Evolutionary conservation across 257 asterid species (phyloP).

Genomic region (Striga asiatica): DNA sequence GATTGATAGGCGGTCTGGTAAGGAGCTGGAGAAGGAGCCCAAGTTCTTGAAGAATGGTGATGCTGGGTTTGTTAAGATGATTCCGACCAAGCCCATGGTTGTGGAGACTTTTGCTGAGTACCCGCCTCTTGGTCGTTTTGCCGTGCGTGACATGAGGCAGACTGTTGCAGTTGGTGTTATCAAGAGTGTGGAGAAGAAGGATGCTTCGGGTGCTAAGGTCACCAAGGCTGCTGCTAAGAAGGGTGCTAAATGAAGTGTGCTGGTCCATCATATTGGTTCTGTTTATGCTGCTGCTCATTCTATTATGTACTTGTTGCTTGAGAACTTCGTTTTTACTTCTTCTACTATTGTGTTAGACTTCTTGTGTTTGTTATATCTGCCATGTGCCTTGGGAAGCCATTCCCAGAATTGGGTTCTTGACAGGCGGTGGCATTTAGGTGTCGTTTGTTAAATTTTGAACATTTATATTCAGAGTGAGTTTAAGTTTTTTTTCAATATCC

Average conservation of each 20-base stretch:
- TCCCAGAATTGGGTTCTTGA: slow-evolving; percentile 35
- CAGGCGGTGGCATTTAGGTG: slow-evolving; percentile 37
- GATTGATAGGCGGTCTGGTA: slow-evolving; percentile 49
- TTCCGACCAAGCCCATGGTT: too few relatives aligned
- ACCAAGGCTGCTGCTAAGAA: too few relatives aligned
- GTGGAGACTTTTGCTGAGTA: too few relatives aligned
- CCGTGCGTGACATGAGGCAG: too few relatives aligned
- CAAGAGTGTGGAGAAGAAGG: too few relatives aligned
- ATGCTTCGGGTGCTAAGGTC: too few relatives aligned
- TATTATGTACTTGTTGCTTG: not conserved
- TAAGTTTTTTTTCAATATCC: too few relatives aligned
- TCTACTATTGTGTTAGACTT: not conserved
- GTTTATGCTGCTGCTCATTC: not conserved
- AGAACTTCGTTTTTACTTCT: not conserved
- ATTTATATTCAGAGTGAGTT: not conserved
- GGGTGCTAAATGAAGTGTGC: slow-evolving; percentile 50
- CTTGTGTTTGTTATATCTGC: slow-evolving; percentile 8
- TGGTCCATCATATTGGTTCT: not conserved
- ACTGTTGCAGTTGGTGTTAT: too few relatives aligned
- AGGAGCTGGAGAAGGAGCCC: slow-evolving; percentile 23
- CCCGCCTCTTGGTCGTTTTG: too few relatives aligned
- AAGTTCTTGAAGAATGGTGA: too few relatives aligned
- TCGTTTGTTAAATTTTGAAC: too few relatives aligned
- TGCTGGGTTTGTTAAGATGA: too few relatives aligned
- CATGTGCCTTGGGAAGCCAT: slow-evolving; percentile 10